A percentile compares a stretch with the other conserved stretches of the same genome.
Conservation (phyloP, 1,284 basidiomycete genomes). For the Irpex rosettiformis region DNA sequence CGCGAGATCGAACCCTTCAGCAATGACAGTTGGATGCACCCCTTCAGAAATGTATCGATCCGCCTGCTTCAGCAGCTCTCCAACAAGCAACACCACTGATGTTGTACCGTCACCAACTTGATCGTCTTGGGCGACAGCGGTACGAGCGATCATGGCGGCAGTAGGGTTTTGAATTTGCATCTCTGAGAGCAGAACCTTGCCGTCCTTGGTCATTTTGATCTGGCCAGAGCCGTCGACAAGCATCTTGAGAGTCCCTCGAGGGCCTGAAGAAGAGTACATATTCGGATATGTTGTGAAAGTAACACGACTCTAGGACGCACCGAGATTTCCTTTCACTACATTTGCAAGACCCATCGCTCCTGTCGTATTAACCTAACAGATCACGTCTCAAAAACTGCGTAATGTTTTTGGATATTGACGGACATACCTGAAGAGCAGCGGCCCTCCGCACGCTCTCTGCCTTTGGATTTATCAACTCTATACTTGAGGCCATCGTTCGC, state of each 20-base stretch:
- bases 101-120: constrained; percentile 99
- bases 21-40: constrained; percentile 96
- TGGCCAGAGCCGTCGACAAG: constrained; percentile 98
- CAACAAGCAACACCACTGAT: constrained; percentile 94
- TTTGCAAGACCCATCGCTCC: constrained; percentile 97
- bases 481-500: constrained; percentile 67
- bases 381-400: background rate
- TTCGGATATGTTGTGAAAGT: background rate
- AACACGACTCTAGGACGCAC: constrained; percentile 38
- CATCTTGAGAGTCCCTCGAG: constrained; percentile 97
- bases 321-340: constrained; percentile 97
- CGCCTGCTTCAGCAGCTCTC: constrained; percentile 96
- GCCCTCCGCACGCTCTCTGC: constrained; percentile 93
- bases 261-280: constrained; percentile 52
- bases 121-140: constrained; percentile 98
- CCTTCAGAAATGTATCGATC: constrained; percentile 98
- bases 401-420: background rate
- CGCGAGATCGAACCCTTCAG: constrained; percentile 93
- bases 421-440: constrained; percentile 87
- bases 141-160: constrained; percentile 98
- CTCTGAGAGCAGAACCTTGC: constrained; percentile 97
- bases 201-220: constrained; percentile 99
- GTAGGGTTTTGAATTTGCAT: constrained; percentile 99
- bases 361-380: constrained; percentile 77
- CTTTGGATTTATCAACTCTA: constrained; percentile 93